Conservation (phyloP, 2,329 filamentous ascomycete species). For the Calonectria hawksworthii region DNA sequence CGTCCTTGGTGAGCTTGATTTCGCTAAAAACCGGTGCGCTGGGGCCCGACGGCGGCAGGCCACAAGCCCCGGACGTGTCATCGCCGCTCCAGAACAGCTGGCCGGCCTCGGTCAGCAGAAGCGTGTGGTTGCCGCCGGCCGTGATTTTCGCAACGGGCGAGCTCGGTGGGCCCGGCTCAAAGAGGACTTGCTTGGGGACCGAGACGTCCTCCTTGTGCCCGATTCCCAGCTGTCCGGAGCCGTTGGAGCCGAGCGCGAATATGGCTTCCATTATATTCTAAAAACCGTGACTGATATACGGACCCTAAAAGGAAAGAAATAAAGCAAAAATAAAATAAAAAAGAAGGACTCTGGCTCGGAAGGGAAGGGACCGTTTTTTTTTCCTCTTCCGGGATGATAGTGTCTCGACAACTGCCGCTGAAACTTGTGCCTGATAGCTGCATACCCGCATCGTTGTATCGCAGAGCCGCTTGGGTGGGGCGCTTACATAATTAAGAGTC, state of each 20-base stretch:
- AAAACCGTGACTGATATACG: neutral
- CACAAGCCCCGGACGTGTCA: slow-evolving; percentile 67
- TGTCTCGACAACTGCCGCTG: slow-evolving; percentile 1
- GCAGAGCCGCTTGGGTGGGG: slow-evolving; percentile 1
- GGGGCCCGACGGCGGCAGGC: slow-evolving; percentile 51
- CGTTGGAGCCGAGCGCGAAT: slow-evolving; percentile 82
- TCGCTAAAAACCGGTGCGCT: slow-evolving; percentile 56
- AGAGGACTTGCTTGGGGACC: slow-evolving; percentile 73
- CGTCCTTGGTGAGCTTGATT: slow-evolving; percentile 51
- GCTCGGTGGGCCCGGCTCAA: slow-evolving; percentile 58
- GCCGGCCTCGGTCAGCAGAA: slow-evolving; percentile 75
- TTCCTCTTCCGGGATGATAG: neutral
- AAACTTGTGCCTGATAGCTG: slow-evolving; percentile 37
- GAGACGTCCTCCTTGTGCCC: slow-evolving; percentile 80
- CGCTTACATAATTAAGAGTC: slow-evolving; percentile 38
- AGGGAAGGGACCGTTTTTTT: neutral
- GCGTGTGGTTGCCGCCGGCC: slow-evolving; percentile 89
- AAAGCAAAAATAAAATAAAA: slow-evolving; percentile 24
- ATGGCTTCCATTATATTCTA: slow-evolving; percentile 61
- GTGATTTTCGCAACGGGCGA: slow-evolving; percentile 57
- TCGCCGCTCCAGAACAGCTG: slow-evolving; percentile 77
- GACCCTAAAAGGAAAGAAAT: slow-evolving; percentile 9
- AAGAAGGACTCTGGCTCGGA: neutral
- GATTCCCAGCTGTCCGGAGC: slow-evolving; percentile 81
- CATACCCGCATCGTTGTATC: slow-evolving; percentile 44